phyloP scores from a whole-genome alignment of 2,329 filamentous ascomycete genomes.

The Hypoxylon sp. region DNA sequence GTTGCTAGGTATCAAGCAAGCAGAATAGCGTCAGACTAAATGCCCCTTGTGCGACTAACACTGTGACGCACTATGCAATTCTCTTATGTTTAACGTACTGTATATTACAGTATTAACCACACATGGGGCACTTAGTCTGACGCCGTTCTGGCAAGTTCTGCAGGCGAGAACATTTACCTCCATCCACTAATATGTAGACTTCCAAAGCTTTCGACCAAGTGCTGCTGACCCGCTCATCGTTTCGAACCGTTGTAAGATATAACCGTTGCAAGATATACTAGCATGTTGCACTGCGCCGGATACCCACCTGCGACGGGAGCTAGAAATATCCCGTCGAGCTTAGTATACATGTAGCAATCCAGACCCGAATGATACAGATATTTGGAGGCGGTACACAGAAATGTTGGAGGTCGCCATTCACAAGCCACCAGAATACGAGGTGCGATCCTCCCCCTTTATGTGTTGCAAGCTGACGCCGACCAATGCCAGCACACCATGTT shows the following conservation, averaged over 20 bases:
- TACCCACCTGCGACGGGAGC: conserved; percentile 8
- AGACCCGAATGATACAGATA: conserved; percentile 7
- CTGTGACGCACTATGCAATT: too few relatives aligned
- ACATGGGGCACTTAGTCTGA: too few relatives aligned
- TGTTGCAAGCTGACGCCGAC: conserved; percentile 32
- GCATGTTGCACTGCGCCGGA: conserved; percentile 11
- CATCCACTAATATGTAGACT: conserved; percentile 2
- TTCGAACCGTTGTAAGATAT: conserved; percentile 2
- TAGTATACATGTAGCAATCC: conserved; percentile 1
- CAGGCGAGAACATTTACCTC: neutral
- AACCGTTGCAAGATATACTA: neutral
- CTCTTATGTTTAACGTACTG: too few relatives aligned
- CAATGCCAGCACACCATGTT: conserved; percentile 22
- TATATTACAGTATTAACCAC: too few relatives aligned
- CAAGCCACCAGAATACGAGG: conserved; percentile 39
- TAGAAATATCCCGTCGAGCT: conserved; percentile 11
- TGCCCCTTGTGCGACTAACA: too few relatives aligned
- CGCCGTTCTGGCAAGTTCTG: too few relatives aligned
- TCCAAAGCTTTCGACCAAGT: conserved; percentile 24
- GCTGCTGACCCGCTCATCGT: conserved; percentile 19
- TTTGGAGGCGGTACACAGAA: conserved; percentile 4
- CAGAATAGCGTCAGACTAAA: too few relatives aligned
- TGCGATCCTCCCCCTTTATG: conserved; percentile 25
- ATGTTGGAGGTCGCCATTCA: conserved; percentile 17
- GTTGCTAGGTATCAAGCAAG: neutral